Evolutionary conservation across 768 basidiomycete species (phyloP).

Genomic region (Tremella mesenterica): DNA sequence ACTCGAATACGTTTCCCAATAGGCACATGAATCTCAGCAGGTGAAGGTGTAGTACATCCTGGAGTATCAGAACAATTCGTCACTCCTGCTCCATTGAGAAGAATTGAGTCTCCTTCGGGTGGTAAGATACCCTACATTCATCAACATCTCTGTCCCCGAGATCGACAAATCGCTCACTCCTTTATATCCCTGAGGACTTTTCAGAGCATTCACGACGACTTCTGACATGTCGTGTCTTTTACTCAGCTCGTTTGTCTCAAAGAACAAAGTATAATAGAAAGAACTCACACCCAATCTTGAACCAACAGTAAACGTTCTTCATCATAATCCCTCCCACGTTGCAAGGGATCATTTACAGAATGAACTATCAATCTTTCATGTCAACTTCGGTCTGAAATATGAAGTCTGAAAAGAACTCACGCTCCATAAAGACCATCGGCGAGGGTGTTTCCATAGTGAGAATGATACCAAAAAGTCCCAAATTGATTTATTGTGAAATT

Average conservation of each 20-base stretch:
- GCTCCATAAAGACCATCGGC: slow-evolving; percentile 46
- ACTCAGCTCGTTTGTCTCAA: not conserved
- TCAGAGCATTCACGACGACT: slow-evolving; percentile 12
- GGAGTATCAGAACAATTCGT: slow-evolving; percentile 7
- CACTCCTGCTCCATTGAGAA: slow-evolving; percentile 21
- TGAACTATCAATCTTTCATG: slow-evolving; percentile 2
- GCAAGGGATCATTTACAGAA: slow-evolving; percentile 1
- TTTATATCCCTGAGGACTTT: slow-evolving; percentile 11
- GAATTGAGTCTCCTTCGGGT: slow-evolving; percentile 17
- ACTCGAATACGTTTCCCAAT: slow-evolving; percentile 12
- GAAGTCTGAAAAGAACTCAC: not conserved
- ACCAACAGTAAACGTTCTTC: slow-evolving; percentile 20
- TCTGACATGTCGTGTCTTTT: slow-evolving; percentile 12
- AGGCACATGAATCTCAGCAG: slow-evolving; percentile 11
- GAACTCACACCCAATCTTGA: slow-evolving; percentile 14
- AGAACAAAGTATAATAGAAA: not conserved
- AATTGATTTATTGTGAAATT: slow-evolving; percentile 19
- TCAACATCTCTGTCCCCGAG: not conserved
- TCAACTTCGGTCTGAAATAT: not conserved
- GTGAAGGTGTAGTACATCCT: slow-evolving; percentile 5
- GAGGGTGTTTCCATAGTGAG: slow-evolving; percentile 46
- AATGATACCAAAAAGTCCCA: slow-evolving; percentile 7
- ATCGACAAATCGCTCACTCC: slow-evolving; percentile 10
- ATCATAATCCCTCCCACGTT: slow-evolving; percentile 22
- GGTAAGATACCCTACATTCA: slow-evolving; percentile 9